Conservation (phyloP, 2,329 filamentous ascomycete genomes). For the Coleophoma eucalyptorum region DNA sequence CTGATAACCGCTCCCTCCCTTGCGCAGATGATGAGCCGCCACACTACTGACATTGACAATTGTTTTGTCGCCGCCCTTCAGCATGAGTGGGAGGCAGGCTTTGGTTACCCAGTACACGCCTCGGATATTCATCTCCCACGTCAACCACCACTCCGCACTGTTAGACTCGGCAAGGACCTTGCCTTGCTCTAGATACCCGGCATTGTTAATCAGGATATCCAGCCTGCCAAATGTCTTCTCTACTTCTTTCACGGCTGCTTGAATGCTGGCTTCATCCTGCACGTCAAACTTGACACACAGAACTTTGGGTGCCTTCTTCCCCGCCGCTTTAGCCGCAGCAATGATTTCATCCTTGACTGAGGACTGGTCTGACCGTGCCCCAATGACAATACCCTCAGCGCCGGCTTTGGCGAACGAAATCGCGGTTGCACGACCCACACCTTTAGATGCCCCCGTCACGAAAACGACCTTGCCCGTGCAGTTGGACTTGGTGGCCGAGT, state of each 20-base stretch:
- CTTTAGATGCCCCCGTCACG: slow-evolving; percentile 50
- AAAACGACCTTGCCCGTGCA: slow-evolving; percentile 36
- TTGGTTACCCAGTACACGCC: slow-evolving; percentile 39
- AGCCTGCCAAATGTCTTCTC: slow-evolving; percentile 24
- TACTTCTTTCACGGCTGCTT: slow-evolving; percentile 17
- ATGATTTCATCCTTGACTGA: slow-evolving; percentile 26
- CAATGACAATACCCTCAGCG: slow-evolving; percentile 45
- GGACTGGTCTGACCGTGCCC: slow-evolving; percentile 40
- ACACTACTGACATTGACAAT: slow-evolving; percentile 45
- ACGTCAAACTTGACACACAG: slow-evolving; percentile 34
- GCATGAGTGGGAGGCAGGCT: slow-evolving; percentile 30
- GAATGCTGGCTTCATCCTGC: slow-evolving; percentile 24
- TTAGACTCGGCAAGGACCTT: slow-evolving; percentile 17
- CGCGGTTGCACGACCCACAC: slow-evolving; percentile 48
- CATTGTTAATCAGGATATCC: slow-evolving; percentile 38
- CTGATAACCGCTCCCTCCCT: slow-evolving; percentile 40
- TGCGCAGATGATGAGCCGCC: slow-evolving; percentile 31
- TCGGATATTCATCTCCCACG: slow-evolving; percentile 42
- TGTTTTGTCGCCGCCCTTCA: slow-evolving; percentile 29
- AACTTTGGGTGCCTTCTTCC: slow-evolving; percentile 32
- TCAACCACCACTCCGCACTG: slow-evolving; percentile 25
- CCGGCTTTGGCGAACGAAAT: slow-evolving; percentile 49
- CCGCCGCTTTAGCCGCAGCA: slow-evolving; percentile 25
- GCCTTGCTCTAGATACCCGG: slow-evolving; percentile 30
- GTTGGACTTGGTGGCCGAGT: slow-evolving; percentile 32